These are phyloP conservation scores for Eucalyptus curtisii DNA, from an alignment of 345 rosid genomes.

Conservation along the genomic window DNA sequence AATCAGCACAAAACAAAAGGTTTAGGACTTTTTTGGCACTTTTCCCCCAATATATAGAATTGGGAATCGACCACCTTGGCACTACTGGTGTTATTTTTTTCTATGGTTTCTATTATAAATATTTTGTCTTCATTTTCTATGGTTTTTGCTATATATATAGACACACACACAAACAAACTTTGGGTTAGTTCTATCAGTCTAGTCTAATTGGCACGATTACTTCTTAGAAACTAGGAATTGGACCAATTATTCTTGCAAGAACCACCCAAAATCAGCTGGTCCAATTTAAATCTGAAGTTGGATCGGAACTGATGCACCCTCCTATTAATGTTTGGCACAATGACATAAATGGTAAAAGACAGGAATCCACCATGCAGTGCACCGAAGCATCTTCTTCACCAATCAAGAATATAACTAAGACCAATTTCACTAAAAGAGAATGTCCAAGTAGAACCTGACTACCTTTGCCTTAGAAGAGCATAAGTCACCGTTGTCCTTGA, in stretches of 20 bases:
- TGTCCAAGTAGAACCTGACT: not conserved
- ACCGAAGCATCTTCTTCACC: not conserved
- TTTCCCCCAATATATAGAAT: too few relatives aligned
- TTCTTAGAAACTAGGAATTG: rapidly evolving
- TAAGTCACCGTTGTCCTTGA: not conserved
- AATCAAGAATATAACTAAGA: not conserved
- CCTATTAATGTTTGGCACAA: not conserved
- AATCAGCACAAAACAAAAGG: too few relatives aligned
- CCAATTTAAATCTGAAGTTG: not conserved
- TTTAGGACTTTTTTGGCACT: too few relatives aligned
- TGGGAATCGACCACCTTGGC: too few relatives aligned
- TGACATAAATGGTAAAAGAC: not conserved
- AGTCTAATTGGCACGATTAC: rapidly evolving
- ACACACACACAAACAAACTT: not conserved
- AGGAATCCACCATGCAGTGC: not conserved
- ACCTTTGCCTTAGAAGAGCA: not conserved
- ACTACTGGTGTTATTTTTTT: rapidly evolving
- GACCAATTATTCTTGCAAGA: rapidly evolving
- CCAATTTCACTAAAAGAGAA: not conserved
- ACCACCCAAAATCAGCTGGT: not conserved
- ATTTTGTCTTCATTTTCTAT: not conserved
- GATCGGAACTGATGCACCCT: not conserved
- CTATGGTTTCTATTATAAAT: not conserved
- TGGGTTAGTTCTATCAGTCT: rapidly evolving
- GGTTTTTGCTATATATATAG: not conserved